Evolutionary conservation across 805 yeast species (phyloP).

Genomic region (Hanseniaspora vineae): DNA sequence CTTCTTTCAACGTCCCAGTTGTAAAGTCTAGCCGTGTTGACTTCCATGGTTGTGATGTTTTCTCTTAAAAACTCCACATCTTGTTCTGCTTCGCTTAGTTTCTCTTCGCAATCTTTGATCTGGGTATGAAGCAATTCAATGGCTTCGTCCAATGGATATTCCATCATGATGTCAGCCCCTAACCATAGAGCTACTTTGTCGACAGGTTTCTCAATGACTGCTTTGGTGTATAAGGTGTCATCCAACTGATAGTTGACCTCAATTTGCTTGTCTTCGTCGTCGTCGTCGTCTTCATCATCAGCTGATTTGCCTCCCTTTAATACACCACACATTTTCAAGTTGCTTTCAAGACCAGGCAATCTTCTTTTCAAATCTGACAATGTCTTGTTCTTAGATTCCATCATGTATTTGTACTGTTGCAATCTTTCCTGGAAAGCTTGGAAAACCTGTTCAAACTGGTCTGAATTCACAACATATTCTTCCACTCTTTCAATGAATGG

Average conservation of each 20-base stretch:
- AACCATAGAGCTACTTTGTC: slow-evolving; percentile 74
- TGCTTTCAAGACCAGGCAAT: slow-evolving; percentile 86
- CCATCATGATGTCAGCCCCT: slow-evolving; percentile 98
- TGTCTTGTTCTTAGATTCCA: slow-evolving; percentile 24
- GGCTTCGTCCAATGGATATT: slow-evolving; percentile 86
- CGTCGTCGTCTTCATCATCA: slow-evolving; percentile 21
- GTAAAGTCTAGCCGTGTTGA: slow-evolving; percentile 84
- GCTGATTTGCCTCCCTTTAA: slow-evolving; percentile 36
- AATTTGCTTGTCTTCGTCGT: slow-evolving; percentile 29
- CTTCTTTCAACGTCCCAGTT: slow-evolving; percentile 82
- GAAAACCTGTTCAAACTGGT: slow-evolving; percentile 59
- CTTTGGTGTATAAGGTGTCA: slow-evolving; percentile 83
- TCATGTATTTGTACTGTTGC: slow-evolving; percentile 87
- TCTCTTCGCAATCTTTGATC: slow-evolving; percentile 47
- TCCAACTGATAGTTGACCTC: slow-evolving; percentile 82
- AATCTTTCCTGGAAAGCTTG: slow-evolving; percentile 72
- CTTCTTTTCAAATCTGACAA: slow-evolving; percentile 30
- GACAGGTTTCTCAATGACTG: slow-evolving; percentile 45
- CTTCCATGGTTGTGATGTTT: slow-evolving; percentile 95
- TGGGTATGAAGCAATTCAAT: slow-evolving; percentile 50
- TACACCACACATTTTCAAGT: slow-evolving; percentile 58
- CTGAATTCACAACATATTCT: slow-evolving; percentile 51
- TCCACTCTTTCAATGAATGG: slow-evolving; percentile 83
- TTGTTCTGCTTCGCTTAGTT: slow-evolving; percentile 52
- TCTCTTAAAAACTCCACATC: slow-evolving; percentile 84